Base-by-base conservation (phyloP, 2,329 filamentous ascomycete species). In the Leptosphaerulina australis region DNA sequence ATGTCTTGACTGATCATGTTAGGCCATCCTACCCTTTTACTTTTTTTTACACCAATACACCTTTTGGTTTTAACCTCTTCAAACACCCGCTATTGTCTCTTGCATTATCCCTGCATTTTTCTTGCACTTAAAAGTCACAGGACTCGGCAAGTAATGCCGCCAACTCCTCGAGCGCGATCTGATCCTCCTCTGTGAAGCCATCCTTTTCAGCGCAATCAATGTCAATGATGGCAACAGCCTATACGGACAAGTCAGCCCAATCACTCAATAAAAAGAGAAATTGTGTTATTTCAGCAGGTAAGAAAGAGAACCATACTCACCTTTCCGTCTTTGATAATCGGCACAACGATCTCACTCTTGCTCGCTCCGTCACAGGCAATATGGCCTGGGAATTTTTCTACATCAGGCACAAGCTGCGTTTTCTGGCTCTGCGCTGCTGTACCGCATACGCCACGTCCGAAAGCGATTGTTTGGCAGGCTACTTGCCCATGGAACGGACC, bases 271-370 rank as follows among this genome's bases (percentile, higher is more conserved):
- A n/a, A n/a, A n/a, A n/a, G n/a, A n/a, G n/a, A n/a, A n/a, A n/a
- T n/a, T n/a, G n/a, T n/a, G n/a, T n/a, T n/a, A n/a, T n/a, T n/a
- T 30, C 5, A 9, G 18, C n/a, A 2, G 5, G 33, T 11, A 9
- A 20, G 9, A 6, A 12, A 20, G 17, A 7, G 28, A 33, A 5
- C n/a, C 12, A 25, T 25, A 63, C 71, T 60, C 56, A 80, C 79
- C 73, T 77, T 77, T 17, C 69, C 77, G n/a, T 62, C 62, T 51
- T 76, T 66, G 8, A 88, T 58, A 54, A 93, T 81, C 2, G 90
- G 90, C 38, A 93, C 89, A 14, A 94, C 90, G 68, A 94, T 86
- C 77, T 94, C 90, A 68, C 89, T 92, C 74, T 78, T 83, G 63
- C 84, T 90, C 49, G 84, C 86, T 3, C 83, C 82, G 70, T 94